A percentile compares a stretch with the other conserved stretches of the same genome.
Evolutionary conservation across 495 filamentous ascomycete species (phyloP).

Genomic region (Zalerion maritima): DNA sequence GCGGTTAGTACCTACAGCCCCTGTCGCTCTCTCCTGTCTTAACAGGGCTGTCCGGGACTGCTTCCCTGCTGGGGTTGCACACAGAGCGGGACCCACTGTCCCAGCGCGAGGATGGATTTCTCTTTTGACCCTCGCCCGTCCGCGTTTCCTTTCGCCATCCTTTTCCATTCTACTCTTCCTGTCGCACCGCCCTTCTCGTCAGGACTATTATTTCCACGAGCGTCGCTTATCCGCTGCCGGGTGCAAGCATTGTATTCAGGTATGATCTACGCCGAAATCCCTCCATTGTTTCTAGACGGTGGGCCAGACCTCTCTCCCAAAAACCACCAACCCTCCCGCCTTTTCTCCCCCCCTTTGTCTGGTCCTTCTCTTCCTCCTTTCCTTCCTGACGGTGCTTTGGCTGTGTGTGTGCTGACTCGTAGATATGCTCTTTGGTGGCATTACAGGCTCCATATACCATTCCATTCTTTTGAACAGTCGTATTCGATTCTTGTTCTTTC

Average conservation of each 20-base stretch:
- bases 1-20: no score
- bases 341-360: slow-evolving; percentile 10
- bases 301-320: slow-evolving; percentile 23
- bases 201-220: slow-evolving; percentile 13
- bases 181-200: slow-evolving; percentile 3
- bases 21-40: no score
- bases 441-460: slow-evolving; percentile 25
- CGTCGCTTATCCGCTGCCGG: slow-evolving; percentile 17
- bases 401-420: slow-evolving; percentile 30
- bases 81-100: no score
- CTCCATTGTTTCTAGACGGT: slow-evolving; percentile 25
- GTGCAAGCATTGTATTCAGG: slow-evolving; percentile 37
- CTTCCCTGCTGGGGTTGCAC: no score
- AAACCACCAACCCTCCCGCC: slow-evolving; percentile 34
- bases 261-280: slow-evolving; percentile 32
- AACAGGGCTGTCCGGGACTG: no score
- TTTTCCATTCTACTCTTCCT: slow-evolving; percentile 3
- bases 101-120: slow-evolving; percentile 1
- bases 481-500: slow-evolving; percentile 15
- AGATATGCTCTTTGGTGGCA: slow-evolving; percentile 22
- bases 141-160: slow-evolving; percentile 5
- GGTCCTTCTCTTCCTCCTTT: slow-evolving; percentile 13
- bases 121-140: slow-evolving; percentile 1
- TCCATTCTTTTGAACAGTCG: slow-evolving; percentile 21
- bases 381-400: slow-evolving; percentile 19